Evolutionary conservation across 1,139 yeast genomes (phyloP), one percentile per base, ranked within the genome.

Genomic region (Scheffersomyces stambukii): DNA sequence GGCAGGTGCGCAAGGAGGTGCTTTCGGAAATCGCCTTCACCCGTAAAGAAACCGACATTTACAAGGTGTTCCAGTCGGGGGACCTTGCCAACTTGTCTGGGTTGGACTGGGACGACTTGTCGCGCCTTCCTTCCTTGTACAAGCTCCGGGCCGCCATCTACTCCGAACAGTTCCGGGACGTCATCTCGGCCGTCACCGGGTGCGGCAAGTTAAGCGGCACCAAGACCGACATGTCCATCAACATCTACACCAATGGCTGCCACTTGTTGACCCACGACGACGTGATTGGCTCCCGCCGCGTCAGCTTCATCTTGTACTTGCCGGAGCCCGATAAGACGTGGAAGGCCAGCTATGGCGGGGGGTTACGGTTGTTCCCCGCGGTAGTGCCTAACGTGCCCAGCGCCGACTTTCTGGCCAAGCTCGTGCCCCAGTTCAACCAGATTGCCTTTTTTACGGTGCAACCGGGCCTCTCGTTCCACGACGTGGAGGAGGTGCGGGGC

Each of bases 381-480:
- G 71, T 86, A 25, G 81, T 80, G 7, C 91, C 94, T 16, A 91
- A 91, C 46, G 94, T 89, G 4, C 98, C 99, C 6, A 73, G 74
- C 34, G 71, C 95, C 3, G 97, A 89, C 53, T 77, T 61, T 45
- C 61, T 73, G 18, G 67, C 73, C 23, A 79, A 79, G 42, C 62
- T 91, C 21, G 83, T 86, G 1, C 98, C 98, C 1, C 93, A 84
- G 42, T 93, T 94, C 69, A 91, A 93, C 54, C 96, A 91, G 56
- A 78, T 93, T 50, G 96, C 97, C 1, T 85, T 91, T 51, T 93
- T 93, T 67, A 81, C 84, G 2, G 97, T 93, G 7, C 94, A 88
- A 50, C 98, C 98, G 1, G 99, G 98, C 1, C 72, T 81, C 28
- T 83, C 95, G 3, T 93, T 91, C 66, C 99, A 93, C 52, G 98